Conservation (phyloP, 2,329 filamentous ascomycete species). For the Colletotrichum paranaense region DNA sequence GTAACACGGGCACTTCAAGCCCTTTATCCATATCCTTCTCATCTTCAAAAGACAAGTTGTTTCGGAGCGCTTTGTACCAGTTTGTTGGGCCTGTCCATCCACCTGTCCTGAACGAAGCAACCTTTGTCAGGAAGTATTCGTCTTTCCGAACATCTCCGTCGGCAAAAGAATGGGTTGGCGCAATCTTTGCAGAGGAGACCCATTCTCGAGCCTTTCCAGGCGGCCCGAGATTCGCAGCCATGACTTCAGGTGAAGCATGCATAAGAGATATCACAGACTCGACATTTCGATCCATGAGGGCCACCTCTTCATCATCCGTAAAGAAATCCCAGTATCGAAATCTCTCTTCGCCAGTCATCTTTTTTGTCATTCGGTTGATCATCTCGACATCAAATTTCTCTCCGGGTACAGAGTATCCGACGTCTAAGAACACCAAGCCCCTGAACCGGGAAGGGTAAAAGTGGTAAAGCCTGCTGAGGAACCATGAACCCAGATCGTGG, state of each 20-base stretch:
- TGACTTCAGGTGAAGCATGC: constrained; percentile 24
- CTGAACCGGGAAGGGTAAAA: constrained; percentile 40
- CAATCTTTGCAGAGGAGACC: background rate
- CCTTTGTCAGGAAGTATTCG: background rate
- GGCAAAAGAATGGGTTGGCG: background rate
- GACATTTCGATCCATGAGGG: constrained; percentile 13
- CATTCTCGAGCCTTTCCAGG: background rate
- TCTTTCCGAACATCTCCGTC: background rate
- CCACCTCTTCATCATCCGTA: constrained; percentile 4
- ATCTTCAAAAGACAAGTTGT: constrained; percentile 18
- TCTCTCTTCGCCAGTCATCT: constrained; percentile 23
- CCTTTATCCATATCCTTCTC: constrained; percentile 11
- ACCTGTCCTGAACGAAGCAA: background rate
- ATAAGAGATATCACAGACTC: constrained; percentile 17
- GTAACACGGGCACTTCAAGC: constrained; percentile 11
- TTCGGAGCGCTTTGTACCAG: constrained; percentile 20
- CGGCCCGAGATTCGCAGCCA: constrained; percentile 26
- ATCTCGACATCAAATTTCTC: constrained; percentile 43
- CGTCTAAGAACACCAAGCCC: constrained; percentile 43
- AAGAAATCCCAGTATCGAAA: constrained; percentile 32
- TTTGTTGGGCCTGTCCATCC: constrained; percentile 28
- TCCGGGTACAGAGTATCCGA: constrained; percentile 43
- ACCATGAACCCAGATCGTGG: constrained; percentile 49
- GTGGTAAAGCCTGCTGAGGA: constrained; percentile 43
- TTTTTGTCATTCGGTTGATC: constrained; percentile 46